phyloP scores from a whole-genome alignment of 169 alveolate species.

The Perkinsus chesapeaki region DNA sequence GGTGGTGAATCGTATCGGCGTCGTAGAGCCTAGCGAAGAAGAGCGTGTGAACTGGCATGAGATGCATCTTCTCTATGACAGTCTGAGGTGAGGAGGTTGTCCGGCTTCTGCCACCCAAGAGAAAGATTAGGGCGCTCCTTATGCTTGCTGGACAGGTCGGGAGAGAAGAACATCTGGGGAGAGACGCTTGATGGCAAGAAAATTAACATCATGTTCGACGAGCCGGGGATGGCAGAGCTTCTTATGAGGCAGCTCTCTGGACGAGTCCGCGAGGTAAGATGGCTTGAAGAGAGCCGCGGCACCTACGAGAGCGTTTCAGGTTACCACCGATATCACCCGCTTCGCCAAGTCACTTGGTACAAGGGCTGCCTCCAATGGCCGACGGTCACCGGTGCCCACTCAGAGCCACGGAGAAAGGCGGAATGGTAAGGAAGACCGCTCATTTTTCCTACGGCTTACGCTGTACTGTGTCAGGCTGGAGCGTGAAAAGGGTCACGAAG shows the following conservation, averaged over 20 bases:
- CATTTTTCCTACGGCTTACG: too few relatives aligned
- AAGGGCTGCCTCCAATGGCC: background rate
- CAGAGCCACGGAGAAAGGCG: too few relatives aligned
- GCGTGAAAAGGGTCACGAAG: background rate
- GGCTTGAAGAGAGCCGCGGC: background rate
- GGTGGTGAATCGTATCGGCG: background rate
- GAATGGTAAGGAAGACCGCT: too few relatives aligned
- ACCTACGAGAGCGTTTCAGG: background rate
- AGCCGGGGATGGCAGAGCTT: background rate
- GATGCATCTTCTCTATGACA: background rate
- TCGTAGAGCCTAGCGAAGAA: background rate
- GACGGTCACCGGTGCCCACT: background rate
- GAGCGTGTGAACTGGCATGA: background rate
- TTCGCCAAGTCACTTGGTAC: background rate
- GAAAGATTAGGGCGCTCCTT: background rate
- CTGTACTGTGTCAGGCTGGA: constrained; percentile 1
- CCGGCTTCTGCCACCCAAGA: background rate
- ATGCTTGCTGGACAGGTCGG: background rate
- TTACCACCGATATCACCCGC: background rate
- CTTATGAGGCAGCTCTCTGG: background rate
- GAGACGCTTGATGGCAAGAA: background rate
- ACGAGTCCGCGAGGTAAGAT: background rate
- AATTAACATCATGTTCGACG: background rate
- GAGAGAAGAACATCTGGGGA: background rate
- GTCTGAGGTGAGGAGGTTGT: background rate